phyloP scores from a whole-genome alignment of 129 eudicot genomes.

The Escallonia rubra region DNA sequence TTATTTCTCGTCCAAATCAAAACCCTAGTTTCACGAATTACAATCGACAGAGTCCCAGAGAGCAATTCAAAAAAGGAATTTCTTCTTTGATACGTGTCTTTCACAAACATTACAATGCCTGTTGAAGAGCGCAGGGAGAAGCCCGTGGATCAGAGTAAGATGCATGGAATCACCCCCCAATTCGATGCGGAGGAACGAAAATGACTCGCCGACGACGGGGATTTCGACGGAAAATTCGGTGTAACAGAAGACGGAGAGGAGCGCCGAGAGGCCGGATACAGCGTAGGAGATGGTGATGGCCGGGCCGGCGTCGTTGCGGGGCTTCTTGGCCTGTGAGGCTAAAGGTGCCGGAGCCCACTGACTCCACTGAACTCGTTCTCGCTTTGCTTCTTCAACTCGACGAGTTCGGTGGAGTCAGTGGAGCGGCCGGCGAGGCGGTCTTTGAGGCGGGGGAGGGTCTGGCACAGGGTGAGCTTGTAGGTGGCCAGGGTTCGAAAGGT shows the following conservation, averaged over 20 bases:
- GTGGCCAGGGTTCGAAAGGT: constrained; percentile 46
- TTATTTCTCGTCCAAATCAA: too few species aligned
- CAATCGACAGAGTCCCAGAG: too few species aligned
- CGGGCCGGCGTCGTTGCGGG: constrained; percentile 67
- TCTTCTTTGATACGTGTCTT: too few species aligned
- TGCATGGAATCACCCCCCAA: too few species aligned
- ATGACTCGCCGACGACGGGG: constrained; percentile 79
- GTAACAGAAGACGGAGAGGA: constrained; percentile 74
- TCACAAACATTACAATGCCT: too few species aligned
- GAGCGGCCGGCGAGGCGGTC: constrained; percentile 71
- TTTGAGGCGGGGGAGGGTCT: constrained; percentile 46
- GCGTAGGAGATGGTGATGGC: constrained; percentile 63
- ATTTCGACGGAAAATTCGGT: constrained; percentile 82
- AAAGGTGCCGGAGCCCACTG: constrained; percentile 84
- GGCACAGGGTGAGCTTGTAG: constrained; percentile 47
- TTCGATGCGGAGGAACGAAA: constrained; percentile 66
- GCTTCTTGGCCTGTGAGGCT: constrained; percentile 73
- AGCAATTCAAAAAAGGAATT: too few species aligned
- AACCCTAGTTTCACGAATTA: too few species aligned
- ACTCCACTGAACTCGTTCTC: constrained; percentile 71
- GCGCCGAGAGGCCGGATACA: constrained; percentile 66
- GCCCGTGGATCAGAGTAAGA: too few species aligned
- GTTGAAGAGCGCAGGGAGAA: too few species aligned
- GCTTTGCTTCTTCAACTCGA: constrained; percentile 43
- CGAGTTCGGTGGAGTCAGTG: constrained; percentile 46